phyloP scores from a whole-genome alignment of 1,284 basidiomycete species.

The Tetrapyrgos nigripes region DNA sequence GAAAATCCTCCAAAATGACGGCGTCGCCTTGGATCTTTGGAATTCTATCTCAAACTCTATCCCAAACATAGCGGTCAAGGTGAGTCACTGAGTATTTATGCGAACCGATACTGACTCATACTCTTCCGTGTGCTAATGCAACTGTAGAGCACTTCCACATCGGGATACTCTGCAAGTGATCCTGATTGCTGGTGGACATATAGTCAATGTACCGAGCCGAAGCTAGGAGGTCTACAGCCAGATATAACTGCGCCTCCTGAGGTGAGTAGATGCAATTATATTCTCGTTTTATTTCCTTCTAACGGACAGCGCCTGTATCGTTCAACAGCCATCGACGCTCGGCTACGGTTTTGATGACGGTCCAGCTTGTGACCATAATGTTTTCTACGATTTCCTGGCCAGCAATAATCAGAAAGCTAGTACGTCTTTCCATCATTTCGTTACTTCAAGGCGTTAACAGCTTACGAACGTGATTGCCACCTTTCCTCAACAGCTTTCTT shows the following conservation, averaged over 20 bases:
- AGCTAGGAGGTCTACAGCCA: constrained; percentile 42
- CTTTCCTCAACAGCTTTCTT: constrained; percentile 58
- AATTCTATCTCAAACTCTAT: constrained; percentile 36
- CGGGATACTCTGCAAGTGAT: constrained; percentile 1
- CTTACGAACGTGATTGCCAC: background rate
- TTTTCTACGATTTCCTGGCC: constrained; percentile 67
- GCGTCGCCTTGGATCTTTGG: constrained; percentile 50
- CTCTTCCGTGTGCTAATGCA: too few relatives aligned
- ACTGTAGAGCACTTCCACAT: background rate
- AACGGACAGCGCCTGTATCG: background rate
- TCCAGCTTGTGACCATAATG: constrained; percentile 74
- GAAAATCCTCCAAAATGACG: constrained; percentile 50
- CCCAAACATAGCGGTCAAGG: constrained; percentile 19
- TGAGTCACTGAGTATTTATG: background rate
- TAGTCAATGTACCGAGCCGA: constrained; percentile 63
- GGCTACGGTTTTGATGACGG: constrained; percentile 73
- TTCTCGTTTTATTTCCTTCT: background rate
- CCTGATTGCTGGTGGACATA: constrained; percentile 56
- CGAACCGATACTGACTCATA: too few relatives aligned
- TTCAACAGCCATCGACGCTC: constrained; percentile 60
- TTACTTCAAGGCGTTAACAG: background rate
- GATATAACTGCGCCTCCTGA: constrained; percentile 73
- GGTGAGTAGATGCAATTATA: too few relatives aligned
- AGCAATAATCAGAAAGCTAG: constrained; percentile 75
- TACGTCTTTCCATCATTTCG: constrained; percentile 32